Conservation (phyloP, 768 basidiomycete genomes). For the Tylopilus felleus region DNA sequence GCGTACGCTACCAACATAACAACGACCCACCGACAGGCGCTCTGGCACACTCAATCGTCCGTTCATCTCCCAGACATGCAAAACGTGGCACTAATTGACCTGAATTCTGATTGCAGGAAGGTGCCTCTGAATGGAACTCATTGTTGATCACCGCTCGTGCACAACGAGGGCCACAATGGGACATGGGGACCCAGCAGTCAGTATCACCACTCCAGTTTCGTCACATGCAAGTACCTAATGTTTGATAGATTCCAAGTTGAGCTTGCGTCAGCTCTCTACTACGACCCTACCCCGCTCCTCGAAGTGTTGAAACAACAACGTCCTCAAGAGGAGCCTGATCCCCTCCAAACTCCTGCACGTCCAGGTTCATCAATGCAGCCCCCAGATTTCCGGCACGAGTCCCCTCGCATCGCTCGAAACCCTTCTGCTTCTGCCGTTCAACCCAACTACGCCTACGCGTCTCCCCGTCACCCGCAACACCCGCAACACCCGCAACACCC, state of each 20-base stretch:
- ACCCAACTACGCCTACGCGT: constrained; percentile 28
- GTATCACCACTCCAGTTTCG: constrained; percentile 25
- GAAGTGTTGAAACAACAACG: constrained; percentile 44
- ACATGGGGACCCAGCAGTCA: constrained; percentile 81
- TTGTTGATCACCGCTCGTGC: constrained; percentile 74
- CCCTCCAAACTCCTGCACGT: constrained; percentile 16
- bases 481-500: constrained; percentile 14
- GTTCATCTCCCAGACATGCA: constrained; percentile 25
- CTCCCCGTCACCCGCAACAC: constrained; percentile 33
- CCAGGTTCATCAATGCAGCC: constrained; percentile 31
- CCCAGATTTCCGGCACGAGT: constrained; percentile 33
- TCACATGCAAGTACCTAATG: not conserved
- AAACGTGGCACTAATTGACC: not conserved
- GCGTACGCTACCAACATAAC: constrained; percentile 51
- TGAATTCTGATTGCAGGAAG: constrained; percentile 42
- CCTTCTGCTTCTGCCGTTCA: constrained; percentile 28
- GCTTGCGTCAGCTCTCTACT: constrained; percentile 67
- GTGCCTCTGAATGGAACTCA: constrained; percentile 86
- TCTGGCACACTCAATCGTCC: constrained; percentile 63
- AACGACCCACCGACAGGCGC: constrained; percentile 42
- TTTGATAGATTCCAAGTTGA: constrained; percentile 68
- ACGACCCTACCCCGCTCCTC: constrained; percentile 60
- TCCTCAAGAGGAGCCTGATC: constrained; percentile 27
- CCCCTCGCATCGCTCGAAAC: constrained; percentile 32
- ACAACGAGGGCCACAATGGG: constrained; percentile 84